Evolutionary conservation across 495 filamentous ascomycete species (phyloP), one percentile per base, ranked within the genome.

Genomic region (Xylaria venustula): DNA sequence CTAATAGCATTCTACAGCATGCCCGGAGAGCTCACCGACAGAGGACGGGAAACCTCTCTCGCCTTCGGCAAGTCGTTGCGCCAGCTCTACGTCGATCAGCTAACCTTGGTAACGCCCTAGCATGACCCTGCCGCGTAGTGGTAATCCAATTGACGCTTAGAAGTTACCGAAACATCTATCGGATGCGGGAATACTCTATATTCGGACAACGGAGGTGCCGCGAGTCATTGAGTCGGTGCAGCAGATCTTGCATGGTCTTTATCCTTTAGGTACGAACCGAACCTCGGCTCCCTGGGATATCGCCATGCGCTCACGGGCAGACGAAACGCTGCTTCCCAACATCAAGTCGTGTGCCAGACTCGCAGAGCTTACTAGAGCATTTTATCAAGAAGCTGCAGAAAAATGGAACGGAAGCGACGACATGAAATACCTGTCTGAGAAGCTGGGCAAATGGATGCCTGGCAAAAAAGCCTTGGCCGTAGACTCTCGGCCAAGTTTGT

Each of bases 261-360:
- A 93, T 70, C 90, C 90, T 3, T 61, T 83, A 9, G 75, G 71
- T 22, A 75, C 84, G 46, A 32, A 61, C 2, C 75, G 77, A 15
- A 75, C 81, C 37, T 85, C 89, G 67, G 81, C 81, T 12, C 77
- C 84, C 1, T 84, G 87, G 0, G 86, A 87, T 15, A 89, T 91
- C 63, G 77, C 90, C 12, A 84, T 79, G 0, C 75, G 88, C 26
- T 78, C 83, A n/a, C 78, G 85, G 0, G 77, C 82, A 1, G 89
- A 92, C 45, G 90, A 93, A 71, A 93, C 91, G 0, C 75, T 93
- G 1, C 90, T 86, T 66, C 90, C 90, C 0, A 93, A 92, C 62
- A 87, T 90, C 51, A 74, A 78, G 25, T 87, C 82, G 63, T 93
- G 90, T 70, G 78, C 82, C 54, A 80, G 90, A 15, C 90, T 92